A percentile compares a stretch with the other conserved stretches of the same genome.
These are phyloP conservation scores for Kodamaea kakaduensis DNA, from an alignment of 805 yeast species.

Conservation along the genomic window DNA sequence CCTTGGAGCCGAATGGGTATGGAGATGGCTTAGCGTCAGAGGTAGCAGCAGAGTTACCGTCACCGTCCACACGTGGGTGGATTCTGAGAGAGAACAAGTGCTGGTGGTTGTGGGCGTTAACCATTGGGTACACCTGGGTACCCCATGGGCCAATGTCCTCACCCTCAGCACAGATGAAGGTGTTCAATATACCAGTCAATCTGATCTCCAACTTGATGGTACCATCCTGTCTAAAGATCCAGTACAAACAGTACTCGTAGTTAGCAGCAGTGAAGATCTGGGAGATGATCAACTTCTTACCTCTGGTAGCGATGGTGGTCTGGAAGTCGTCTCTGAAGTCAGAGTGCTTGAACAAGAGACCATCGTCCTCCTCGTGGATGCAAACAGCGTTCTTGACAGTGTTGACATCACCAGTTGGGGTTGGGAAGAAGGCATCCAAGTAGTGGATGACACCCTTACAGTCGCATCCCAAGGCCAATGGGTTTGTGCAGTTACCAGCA, in stretches of 20 bases:
- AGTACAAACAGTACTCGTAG: constrained; percentile 80
- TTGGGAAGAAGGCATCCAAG: constrained; percentile 72
- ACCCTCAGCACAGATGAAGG: constrained; percentile 58
- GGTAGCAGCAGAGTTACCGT: constrained; percentile 66
- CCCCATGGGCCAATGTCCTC: constrained; percentile 77
- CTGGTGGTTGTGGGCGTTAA: constrained; percentile 84
- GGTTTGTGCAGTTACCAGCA: constrained; percentile 82
- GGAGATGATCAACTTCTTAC: constrained; percentile 67
- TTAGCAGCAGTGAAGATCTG: constrained; percentile 86
- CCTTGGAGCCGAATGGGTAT: constrained; percentile 57
- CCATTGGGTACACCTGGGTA: constrained; percentile 72
- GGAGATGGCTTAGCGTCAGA: constrained; percentile 62
- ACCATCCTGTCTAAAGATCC: constrained; percentile 82
- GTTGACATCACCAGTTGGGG: constrained; percentile 63
- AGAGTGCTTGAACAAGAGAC: constrained; percentile 74
- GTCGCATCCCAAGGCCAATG: constrained; percentile 74
- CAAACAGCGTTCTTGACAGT: constrained; percentile 75
- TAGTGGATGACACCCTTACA: constrained; percentile 85
- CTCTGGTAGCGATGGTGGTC: constrained; percentile 71
- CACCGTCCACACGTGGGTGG: constrained; percentile 81
- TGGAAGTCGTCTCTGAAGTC: constrained; percentile 78
- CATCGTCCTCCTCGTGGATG: constrained; percentile 85
- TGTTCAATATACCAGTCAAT: constrained; percentile 79
- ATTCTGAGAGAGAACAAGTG: constrained; percentile 74
- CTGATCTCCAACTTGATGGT: constrained; percentile 74